Base-by-base conservation (phyloP, 441 rosid species). In the Jatropha podagrica region DNA sequence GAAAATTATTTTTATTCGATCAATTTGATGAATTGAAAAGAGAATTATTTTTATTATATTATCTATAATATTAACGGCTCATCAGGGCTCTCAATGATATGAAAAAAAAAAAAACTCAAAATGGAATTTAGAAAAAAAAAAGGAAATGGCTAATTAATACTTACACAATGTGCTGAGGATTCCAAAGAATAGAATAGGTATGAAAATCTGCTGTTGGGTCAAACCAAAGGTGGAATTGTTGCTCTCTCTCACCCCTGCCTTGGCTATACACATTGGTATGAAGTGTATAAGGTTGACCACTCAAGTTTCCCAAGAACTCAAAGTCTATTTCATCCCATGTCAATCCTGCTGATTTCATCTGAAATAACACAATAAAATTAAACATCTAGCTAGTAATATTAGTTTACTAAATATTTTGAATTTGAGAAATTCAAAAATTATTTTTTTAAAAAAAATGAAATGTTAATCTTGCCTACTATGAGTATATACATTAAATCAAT, bases 171-270 rank as follows among this genome's bases (percentile, higher is more conserved):
- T 77, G 42, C 42, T 76, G 79, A 27, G 88, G 86, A 76, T 88
- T 88, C 92, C 92, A 88, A 1, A 86, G 73, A 54, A 88, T 81
- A n/a, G 89, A 82, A 49, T 88, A 88, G 8, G 88, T 82, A 80
- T 88, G 92, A 59, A 86, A 88, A 73, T 83, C 83, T 56, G 85
- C 82, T 4, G 89, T 84, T 0, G 92, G 90, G 9, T 86, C 90
- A 56, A 88, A 88, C 92, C 92, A 86, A 59, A 85, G 88, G 74
- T 85, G 78, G 74, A 88, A 88, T 20, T 88, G 90, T 68, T 86
- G 92, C 51, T 88, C 92, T 74, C 85, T 82, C 77, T 88, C 79
- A 12, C 90, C 92, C 55, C 82, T 85, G n/a, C 88, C 91, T 73
- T 83, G 80, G 54, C 74, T 79, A 70, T 69, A 85, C 3, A 88